phyloP scores from a whole-genome alignment of 1,284 basidiomycete species.

The Pseudozyma sp. region DNA sequence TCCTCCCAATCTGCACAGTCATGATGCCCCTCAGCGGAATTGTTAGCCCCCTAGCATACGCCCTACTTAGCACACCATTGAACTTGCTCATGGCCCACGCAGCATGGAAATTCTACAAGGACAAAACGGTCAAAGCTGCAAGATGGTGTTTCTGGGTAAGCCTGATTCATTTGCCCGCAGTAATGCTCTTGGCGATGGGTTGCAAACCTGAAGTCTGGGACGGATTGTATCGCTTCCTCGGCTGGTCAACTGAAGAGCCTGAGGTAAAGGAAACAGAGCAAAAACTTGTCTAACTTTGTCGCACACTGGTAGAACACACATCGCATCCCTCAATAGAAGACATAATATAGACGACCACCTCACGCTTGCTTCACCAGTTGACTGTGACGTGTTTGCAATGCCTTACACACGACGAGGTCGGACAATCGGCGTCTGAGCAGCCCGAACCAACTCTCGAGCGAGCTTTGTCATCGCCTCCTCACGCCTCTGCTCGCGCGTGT shows the following conservation, averaged over 20 bases:
- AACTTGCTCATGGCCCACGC: conserved; percentile 80
- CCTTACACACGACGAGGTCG: neutral
- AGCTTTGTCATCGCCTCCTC: neutral
- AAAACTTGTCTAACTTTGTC: conserved; percentile 15
- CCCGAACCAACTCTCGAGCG: conserved; percentile 3
- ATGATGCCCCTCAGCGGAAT: conserved; percentile 70
- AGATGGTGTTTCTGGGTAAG: conserved; percentile 77
- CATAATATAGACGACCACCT: neutral
- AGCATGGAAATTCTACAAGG: conserved; percentile 75
- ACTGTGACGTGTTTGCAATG: too few relatives aligned
- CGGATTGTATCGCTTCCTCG: conserved; percentile 37
- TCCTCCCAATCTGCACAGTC: conserved; percentile 85
- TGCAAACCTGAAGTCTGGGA: conserved; percentile 67
- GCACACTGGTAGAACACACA: neutral
- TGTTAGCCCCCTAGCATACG: conserved; percentile 75
- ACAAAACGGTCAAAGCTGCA: conserved; percentile 80
- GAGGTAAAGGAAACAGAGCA: conserved; percentile 2
- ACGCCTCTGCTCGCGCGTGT: neutral
- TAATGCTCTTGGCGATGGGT: conserved; percentile 90
- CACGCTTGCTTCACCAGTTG: too few relatives aligned
- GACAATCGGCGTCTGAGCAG: neutral
- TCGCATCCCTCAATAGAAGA: neutral
- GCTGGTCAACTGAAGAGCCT: conserved; percentile 16
- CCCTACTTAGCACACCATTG: conserved; percentile 80
- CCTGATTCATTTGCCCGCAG: conserved; percentile 89